A percentile compares a stretch with the other conserved stretches of the same genome.
These are phyloP conservation scores for Nematocida displodere DNA, from an alignment of 371 early-diverging fungal genomes.

Conservation along the genomic window DNA sequence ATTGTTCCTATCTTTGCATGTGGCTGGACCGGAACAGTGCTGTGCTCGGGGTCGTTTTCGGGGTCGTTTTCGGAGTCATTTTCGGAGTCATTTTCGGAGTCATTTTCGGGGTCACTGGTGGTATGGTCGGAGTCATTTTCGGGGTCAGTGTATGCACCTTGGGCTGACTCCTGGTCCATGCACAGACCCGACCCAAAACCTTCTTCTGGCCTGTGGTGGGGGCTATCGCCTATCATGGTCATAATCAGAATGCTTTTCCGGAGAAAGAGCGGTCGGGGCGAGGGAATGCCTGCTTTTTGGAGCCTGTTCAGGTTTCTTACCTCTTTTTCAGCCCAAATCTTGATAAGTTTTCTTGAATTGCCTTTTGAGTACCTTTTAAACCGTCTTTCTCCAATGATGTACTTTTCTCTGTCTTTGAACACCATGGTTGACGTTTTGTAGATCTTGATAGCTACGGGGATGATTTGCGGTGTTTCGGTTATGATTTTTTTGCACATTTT, in stretches of 20 bases:
- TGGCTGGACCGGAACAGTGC: background rate
- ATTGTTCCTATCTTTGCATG: constrained; percentile 48
- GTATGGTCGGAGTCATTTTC: background rate
- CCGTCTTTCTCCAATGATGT: constrained; percentile 89
- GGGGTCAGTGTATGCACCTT: background rate
- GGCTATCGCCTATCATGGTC: constrained; percentile 75
- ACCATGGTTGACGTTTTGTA: constrained; percentile 95
- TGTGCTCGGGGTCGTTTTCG: background rate
- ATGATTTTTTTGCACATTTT: constrained; percentile 50
- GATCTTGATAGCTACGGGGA: constrained; percentile 85
- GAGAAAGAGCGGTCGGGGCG: constrained; percentile 82
- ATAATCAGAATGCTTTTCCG: constrained; percentile 91
- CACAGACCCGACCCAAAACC: background rate
- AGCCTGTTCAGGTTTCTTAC: constrained; percentile 91
- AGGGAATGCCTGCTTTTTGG: constrained; percentile 78
- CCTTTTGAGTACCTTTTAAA: constrained; percentile 86
- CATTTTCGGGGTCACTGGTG: background rate
- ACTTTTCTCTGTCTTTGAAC: constrained; percentile 95
- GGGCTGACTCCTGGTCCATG: background rate
- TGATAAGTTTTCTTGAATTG: constrained; percentile 96
- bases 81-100: background rate
- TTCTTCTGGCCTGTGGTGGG: background rate
- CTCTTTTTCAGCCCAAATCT: constrained; percentile 99
- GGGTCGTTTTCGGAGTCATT: background rate
- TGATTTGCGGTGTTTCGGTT: constrained; percentile 67